Base-by-base conservation (phyloP, 441 rosid genomes). In the Corymbia citriodora region DNA sequence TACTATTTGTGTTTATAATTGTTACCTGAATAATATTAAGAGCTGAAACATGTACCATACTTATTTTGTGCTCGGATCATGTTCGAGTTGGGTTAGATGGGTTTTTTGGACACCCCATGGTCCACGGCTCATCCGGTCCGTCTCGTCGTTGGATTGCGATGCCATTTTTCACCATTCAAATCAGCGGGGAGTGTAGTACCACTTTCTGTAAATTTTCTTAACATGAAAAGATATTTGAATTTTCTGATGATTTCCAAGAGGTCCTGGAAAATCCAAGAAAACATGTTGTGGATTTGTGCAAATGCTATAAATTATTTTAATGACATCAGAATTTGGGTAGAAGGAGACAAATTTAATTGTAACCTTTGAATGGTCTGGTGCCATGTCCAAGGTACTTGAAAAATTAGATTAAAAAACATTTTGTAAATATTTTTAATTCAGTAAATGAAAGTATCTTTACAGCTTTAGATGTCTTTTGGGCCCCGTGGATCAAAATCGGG, bases 121-220 rank as follows among this genome's bases (percentile, higher is more conserved):
- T 10, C 25, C 4, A 72, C 5, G 5, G 49, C 5, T 40, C 0
- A 1, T 10, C 83, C 9, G 8, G 13, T 19, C 48, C 5, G 1
- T 72, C 49, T 1, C 1, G 0, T 10, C 5, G 1, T 19, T 1
- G 9, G 9, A 72, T 72, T 72, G 82, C 5, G 33, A 36, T 4
- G 27, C 4, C 82, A 72, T 19, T 19, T 19, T 36, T 72, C 82
- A 10, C 49, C 27, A 4, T 72, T 72, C 27, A 19, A 36, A 61
- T 36, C 16, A 36, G 9, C 3, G 1, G 1, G 4, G 9, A 36
- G 4, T 1, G 36, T 49, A 40, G 45, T 40, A 36, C 2, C 19
- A 21, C 3, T 0, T 10, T 19, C 7, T 6, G 5, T 19, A 33
- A 72, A 36, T 72, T 72, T 72, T 72, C 49, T 21, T 9, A 72